phyloP scores from a whole-genome alignment of 768 basidiomycete genomes.

The Gloeostereum incarnatum region DNA sequence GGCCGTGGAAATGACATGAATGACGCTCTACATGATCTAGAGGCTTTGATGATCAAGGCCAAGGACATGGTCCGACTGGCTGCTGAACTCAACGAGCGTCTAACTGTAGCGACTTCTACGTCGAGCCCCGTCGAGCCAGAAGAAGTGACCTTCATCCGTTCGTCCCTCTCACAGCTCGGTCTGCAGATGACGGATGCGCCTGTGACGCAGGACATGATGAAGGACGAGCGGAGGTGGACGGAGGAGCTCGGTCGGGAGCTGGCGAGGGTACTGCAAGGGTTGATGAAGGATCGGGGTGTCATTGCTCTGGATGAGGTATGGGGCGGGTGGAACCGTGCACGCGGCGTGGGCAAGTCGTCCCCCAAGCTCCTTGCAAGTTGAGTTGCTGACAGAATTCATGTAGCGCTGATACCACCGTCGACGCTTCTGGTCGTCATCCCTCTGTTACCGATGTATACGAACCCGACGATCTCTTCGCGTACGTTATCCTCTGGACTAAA shows the following conservation, averaged over 20 bases:
- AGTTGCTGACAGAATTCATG: not conserved
- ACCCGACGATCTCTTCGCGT: constrained; percentile 57
- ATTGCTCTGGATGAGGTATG: constrained; percentile 89
- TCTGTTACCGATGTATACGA: constrained; percentile 53
- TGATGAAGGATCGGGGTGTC: constrained; percentile 75
- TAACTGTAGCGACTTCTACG: constrained; percentile 35
- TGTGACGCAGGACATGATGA: constrained; percentile 83
- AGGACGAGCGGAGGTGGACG: constrained; percentile 71
- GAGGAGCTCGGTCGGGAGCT: constrained; percentile 81
- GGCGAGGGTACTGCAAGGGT: constrained; percentile 57
- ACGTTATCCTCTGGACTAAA: constrained; percentile 66
- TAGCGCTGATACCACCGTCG: constrained; percentile 85
- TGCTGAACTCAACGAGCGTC: constrained; percentile 75
- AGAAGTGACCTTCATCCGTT: constrained; percentile 80
- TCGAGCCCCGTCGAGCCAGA: constrained; percentile 47
- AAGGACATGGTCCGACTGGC: constrained; percentile 90
- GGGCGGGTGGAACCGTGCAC: constrained; percentile 91
- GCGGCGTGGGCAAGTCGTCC: constrained; percentile 68
- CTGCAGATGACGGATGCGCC: constrained; percentile 71
- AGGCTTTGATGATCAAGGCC: constrained; percentile 85
- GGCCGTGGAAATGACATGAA: constrained; percentile 56
- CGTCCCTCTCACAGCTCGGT: constrained; percentile 85
- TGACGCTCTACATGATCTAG: constrained; percentile 78
- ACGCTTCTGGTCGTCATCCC: constrained; percentile 75
- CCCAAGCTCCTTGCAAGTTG: not conserved